Evolutionary conservation across 352 stramenopile genomes (phyloP), one percentile per base, ranked within the genome.

Genomic region (Globisporangium solare): DNA sequence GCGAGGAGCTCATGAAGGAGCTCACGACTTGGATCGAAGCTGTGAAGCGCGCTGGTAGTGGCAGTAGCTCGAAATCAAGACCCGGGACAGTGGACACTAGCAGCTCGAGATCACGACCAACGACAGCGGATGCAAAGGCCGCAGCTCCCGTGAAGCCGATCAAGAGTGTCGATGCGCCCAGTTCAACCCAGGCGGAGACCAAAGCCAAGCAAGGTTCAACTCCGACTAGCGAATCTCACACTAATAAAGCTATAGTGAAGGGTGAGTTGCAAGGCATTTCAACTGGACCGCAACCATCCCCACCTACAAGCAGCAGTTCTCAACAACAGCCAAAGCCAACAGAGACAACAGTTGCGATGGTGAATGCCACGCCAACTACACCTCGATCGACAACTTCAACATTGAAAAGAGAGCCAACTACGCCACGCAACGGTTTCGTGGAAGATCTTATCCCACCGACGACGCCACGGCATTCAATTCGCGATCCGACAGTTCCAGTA

Each of bases 1-100:
- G 54, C 5, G 58, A 66, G 8, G 64, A 69, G 14, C 20, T 70
- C 13, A 49, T 69, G 37, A 60, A 70, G 39, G 57, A 73, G 37
- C 60, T 79, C 12, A 52, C 49, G 10, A 37, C 42, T 11, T 72
- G 64, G 61, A 66, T 72, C 8, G 45, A 63, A 22, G 10, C 57
- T 14, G 27, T 22, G 0, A 63, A 58, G 45, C 42, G 32, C 14
- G 6, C 24, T 37, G 15, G 18, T 8, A n/a, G 14, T 18, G 13
- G 3, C 13, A 10, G 6, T 6, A 40, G 27, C 6, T 47, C 22
- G 1, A 39, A 7, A 18, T 56, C 35, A 14, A 47, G 37, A 56
- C 20, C 35, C 14, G 7, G 27, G 27, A 35, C 27, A 31, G 24
- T 6, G 6, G 24, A 31, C 24, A 31, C 24, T 6, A 31, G 24